These are phyloP conservation scores for Scedosporium boydii DNA, from an alignment of 2,329 filamentous ascomycete genomes.

Conservation along the genomic window DNA sequence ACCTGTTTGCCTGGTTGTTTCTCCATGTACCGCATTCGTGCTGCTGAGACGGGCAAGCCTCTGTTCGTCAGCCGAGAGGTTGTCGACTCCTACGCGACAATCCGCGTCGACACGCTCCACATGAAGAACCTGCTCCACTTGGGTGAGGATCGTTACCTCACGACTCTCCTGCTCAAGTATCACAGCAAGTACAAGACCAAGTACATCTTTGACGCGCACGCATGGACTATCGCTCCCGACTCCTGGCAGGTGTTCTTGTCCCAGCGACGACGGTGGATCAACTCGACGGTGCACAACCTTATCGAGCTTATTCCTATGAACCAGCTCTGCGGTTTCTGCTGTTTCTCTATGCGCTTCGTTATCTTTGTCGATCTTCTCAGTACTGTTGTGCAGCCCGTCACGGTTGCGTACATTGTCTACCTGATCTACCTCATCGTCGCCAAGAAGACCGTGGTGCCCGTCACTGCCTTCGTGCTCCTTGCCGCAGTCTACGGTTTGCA, in stretches of 20 bases:
- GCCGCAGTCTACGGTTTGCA: conserved; percentile 97
- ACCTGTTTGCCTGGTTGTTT: conserved; percentile 98
- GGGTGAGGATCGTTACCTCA: conserved; percentile 95
- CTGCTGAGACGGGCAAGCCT: conserved; percentile 88
- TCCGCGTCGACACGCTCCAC: conserved; percentile 93
- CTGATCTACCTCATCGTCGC: conserved; percentile 65
- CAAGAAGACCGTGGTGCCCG: conserved; percentile 57
- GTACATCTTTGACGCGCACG: conserved; percentile 84
- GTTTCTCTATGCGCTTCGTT: conserved; percentile 98
- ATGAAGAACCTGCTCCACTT: conserved; percentile 98
- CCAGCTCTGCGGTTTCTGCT: conserved; percentile 98
- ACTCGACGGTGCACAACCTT: conserved; percentile 96
- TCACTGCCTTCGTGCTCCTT: conserved; percentile 82
- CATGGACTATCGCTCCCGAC: conserved; percentile 95
- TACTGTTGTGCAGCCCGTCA: conserved; percentile 86
- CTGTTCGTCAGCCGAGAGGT: conserved; percentile 92
- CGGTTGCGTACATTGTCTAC: conserved; percentile 81
- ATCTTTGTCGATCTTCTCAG: conserved; percentile 91
- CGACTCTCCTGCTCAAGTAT: conserved; percentile 84
- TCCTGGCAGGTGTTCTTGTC: conserved; percentile 92
- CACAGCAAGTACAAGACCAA: conserved; percentile 97
- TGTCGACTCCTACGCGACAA: conserved; percentile 78
- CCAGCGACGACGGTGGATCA: conserved; percentile 98
- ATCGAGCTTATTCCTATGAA: conserved; percentile 89
- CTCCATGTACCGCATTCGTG: conserved; percentile 96